Percentiles rank a stretch among this genome's conserved stretches.
Evolutionary conservation across 1,284 basidiomycete genomes (phyloP).

Genomic region (Neotropicomus parvogracilis): DNA sequence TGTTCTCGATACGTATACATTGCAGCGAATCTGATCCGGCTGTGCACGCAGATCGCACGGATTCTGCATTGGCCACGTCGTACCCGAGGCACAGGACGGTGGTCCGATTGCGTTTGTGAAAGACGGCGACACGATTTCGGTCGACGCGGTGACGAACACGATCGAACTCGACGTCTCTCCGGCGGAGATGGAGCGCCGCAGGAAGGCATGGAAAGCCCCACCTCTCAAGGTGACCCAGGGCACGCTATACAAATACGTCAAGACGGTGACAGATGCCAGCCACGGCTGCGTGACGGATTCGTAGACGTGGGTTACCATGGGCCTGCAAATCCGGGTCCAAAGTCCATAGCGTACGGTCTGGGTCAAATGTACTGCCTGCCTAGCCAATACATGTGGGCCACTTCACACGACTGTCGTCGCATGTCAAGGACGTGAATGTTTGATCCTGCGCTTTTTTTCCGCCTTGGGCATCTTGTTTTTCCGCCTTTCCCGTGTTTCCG

Average conservation of each 20-base stretch:
- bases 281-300: slow-evolving; percentile 86
- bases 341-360: slow-evolving; percentile 3
- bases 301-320: slow-evolving; percentile 35
- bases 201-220: slow-evolving; percentile 71
- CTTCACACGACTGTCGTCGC: slow-evolving; percentile 28
- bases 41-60: slow-evolving; percentile 65
- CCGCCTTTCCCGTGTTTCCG: slow-evolving; percentile 81
- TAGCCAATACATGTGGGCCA: slow-evolving; percentile 2
- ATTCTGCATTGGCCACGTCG: slow-evolving; percentile 91
- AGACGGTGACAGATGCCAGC: slow-evolving; percentile 82
- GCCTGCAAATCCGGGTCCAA: slow-evolving; percentile 9
- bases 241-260: slow-evolving; percentile 85
- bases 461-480: slow-evolving; percentile 92
- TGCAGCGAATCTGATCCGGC: slow-evolving; percentile 15
- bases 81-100: slow-evolving; percentile 85
- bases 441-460: slow-evolving; percentile 85
- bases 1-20: slow-evolving; percentile 27
- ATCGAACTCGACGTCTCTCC: slow-evolving; percentile 70
- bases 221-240: slow-evolving; percentile 84
- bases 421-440: slow-evolving; percentile 41
- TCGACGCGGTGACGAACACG: slow-evolving; percentile 83
- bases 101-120: slow-evolving; percentile 87
- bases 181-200: slow-evolving; percentile 68
- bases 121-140: slow-evolving; percentile 84
- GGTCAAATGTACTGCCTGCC: slow-evolving; percentile 4